Base-by-base conservation (phyloP, 768 basidiomycete species). In the Boletus sp. region DNA sequence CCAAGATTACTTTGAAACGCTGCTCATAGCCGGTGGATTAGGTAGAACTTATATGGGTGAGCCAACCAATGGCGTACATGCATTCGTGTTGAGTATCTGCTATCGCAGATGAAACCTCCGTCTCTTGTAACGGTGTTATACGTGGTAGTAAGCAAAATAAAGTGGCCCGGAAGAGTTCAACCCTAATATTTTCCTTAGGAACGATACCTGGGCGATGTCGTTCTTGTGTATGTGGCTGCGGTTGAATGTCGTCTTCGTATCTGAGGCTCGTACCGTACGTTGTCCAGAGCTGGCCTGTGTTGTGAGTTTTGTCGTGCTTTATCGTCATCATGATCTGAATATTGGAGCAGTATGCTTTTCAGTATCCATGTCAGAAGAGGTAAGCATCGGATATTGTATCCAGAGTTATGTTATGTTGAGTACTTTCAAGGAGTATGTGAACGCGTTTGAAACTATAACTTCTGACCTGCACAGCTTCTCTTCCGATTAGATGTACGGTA, bases 1-100 rank as follows among this genome's bases (percentile, higher is more conserved):
- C 5, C 30, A 13, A 25, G 35, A 25, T 32, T 50, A 10, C 41
- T 15, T 19, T n/a, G 43, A 47, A 43, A 39, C 4, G n/a, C 3
- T 23, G 6, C 29, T 53, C 30, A 67, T 27, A 3, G 5, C 23
- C 10, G 11, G 30, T 33, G 38, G 30, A 46, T 44, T 30, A 70
- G 68, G 55, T 70, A 39, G 68, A 71, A 7, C 64, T 70, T 21
- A 56, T 70, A 53, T 70, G 70, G 70, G 68, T 71, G 44, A 50
- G 66, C 37, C 3, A 13, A 42, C 23, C 11, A 13, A 37, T 41
- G 41, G 5, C 32, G 17, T 19, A 29, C n/a, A 27, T 49, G 25
- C 34, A 29, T 34, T 7, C 11, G 27, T 47, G 35, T 33, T 51
- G 15, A 64, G 11, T 38, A 21, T 51, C n/a, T 25, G 7, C 6